Base-by-base conservation (phyloP, 2,329 filamentous ascomycete genomes). In the Colletotrichum sp. region DNA sequence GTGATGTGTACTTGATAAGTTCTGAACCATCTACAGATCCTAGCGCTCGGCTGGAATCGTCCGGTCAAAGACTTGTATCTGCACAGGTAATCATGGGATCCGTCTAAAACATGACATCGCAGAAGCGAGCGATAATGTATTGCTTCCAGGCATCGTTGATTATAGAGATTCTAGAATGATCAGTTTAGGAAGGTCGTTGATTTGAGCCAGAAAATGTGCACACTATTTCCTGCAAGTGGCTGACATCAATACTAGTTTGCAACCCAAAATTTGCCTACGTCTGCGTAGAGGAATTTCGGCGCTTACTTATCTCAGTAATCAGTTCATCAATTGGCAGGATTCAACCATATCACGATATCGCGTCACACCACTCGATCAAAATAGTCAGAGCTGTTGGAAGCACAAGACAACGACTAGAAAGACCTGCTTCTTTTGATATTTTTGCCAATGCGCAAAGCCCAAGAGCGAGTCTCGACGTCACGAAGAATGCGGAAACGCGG, bases 391-490 rank as follows among this genome's bases (percentile, higher is more conserved):
- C 2, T 9, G 15, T 4, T 15, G 30, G 8, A 5, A 48, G 15
- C 30, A 39, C 30, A 36, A 36, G 22, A 26, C 7, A 57, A 34
- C 1, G 9, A 7, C 65, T 39, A 6, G 10, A 24, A 12, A 18
- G 68, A 75, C 60, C 62, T 75, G 32, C 68, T 71, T 64, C 60
- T 66, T 75, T 66, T 18, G 34, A 62, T 28, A 30, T 18, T 48
- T 9, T 9, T 32, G 8, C 72, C 52, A 60, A 71, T 22, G 72
- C 60, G 71, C 60, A 24, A 59, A 59, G 8, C 55, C 8, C 16
- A 28, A 39, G 15, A 8, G 52, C 8, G 60, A 70, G 39, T 39
- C 24, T 36, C 5, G 18, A 36, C 28, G 13, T 65, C 28, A 59
- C 16, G 16, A 39, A 44, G n/a, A 22, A 30, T 24, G 18, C 66